Base-by-base conservation (phyloP, 352 stramenopile species). In the Phytopythium montanum region DNA sequence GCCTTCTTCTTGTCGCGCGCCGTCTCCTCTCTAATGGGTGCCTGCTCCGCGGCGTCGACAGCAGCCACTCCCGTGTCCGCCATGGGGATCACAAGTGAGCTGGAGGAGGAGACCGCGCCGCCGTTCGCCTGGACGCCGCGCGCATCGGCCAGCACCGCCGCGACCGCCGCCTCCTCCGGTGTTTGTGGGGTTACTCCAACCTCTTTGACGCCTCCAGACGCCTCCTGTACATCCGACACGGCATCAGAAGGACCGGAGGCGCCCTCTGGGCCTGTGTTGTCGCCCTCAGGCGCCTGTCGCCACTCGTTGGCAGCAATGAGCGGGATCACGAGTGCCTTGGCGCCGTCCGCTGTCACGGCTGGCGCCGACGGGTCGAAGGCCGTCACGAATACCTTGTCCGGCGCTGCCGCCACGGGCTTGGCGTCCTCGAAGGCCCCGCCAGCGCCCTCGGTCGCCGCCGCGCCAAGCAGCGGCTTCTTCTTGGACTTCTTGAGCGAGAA, bases 401-500 rank as follows among this genome's bases (percentile, higher is more conserved):
- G 50, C 1, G 31, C 46, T 7, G 54, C 51, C 10, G 62, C 64
- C 33, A 50, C 60, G 4, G 58, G 44, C 26, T 48, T 33, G 0
- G 51, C 59, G 3, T 59, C 58, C 5, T 59, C 25, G 60, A 79
- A 69, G 54, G 65, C 72, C 48, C 65, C 46, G 10, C 64, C 29
- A 54, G 65, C 54, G 39, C 34, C 42, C 13, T 46, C 56, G 28
- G 29, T 25, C 21, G 55, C 19, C 18, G 36, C 49, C 7, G 59
- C 10, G 16, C 42, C 55, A 36, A 60, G 25, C 45, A 77, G 56
- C 55, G 48, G 63, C 50, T 68, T 66, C 62, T 76, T 75, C 69
- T 82, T 87, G 66, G 74, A 62, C 54, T 87, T 88, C 80, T 90
- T 92, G 74, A 92, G 72, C 62, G 76, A 52, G 65, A 92, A 92